phyloP scores from a whole-genome alignment of 306 rosid genomes.

The Ammopiptanthus mongolicus region DNA sequence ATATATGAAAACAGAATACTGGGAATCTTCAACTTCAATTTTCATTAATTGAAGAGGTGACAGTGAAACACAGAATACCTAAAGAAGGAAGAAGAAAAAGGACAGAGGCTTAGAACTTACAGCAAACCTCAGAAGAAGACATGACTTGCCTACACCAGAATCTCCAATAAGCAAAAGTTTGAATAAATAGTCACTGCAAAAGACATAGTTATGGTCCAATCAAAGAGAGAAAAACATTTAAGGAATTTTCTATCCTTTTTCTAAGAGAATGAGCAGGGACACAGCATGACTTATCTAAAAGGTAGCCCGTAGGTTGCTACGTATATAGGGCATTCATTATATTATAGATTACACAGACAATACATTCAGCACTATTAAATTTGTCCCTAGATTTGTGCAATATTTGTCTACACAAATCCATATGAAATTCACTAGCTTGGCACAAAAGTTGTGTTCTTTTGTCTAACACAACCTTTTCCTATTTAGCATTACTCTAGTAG shows the following conservation, averaged over 20 bases:
- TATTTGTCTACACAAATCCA: background rate
- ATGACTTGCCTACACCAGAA: conserved; percentile 99
- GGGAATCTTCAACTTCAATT: background rate
- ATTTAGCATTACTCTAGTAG: background rate
- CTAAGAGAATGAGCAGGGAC: background rate
- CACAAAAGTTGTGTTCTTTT: background rate
- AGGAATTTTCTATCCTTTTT: background rate
- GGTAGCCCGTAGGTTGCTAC: background rate
- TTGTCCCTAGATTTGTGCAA: background rate
- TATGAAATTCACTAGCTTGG: background rate
- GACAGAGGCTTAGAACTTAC: conserved; percentile 49
- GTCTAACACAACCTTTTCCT: background rate
- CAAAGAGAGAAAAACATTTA: background rate
- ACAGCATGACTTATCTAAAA: background rate
- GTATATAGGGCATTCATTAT: background rate
- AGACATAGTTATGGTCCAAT: background rate
- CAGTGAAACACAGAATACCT: background rate
- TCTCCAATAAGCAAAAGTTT: conserved; percentile 97
- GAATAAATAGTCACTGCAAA: conserved; percentile 85
- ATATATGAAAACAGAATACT: background rate
- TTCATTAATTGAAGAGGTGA: background rate
- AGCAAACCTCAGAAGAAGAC: conserved; percentile 98
- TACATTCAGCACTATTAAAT: background rate
- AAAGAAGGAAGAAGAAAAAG: background rate
- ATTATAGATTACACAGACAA: conserved; percentile 2